phyloP scores from a whole-genome alignment of 345 rosid species.

The Salix purpurea region DNA sequence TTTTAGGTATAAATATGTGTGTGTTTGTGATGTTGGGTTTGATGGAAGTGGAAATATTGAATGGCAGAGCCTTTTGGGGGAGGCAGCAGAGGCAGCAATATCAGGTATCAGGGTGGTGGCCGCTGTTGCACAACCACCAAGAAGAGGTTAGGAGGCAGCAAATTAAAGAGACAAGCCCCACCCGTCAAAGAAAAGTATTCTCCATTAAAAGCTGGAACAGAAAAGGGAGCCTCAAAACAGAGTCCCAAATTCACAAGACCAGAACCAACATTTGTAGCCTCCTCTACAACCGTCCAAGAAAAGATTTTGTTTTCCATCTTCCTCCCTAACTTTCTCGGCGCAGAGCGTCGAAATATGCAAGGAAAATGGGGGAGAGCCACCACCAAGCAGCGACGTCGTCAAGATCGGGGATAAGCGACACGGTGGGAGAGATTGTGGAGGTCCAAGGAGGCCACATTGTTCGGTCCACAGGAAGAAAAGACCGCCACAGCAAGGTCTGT shows the following conservation, averaged over 20 bases:
- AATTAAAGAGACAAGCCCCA: conserved; percentile 12
- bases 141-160: conserved; percentile 26
- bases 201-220: conserved; percentile 53
- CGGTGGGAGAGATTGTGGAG: conserved; percentile 73
- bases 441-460: conserved; percentile 98
- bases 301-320: conserved; percentile 22
- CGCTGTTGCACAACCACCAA: conserved; percentile 38
- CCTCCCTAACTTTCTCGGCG: conserved; percentile 34
- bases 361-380: conserved; percentile 46
- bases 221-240: conserved; percentile 42
- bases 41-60: conserved; percentile 46
- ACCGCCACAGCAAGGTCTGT: conserved; percentile 91
- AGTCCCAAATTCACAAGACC: conserved; percentile 19
- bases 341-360: conserved; percentile 42
- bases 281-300: conserved; percentile 22
- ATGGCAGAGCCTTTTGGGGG: conserved; percentile 47
- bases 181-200: conserved; percentile 16
- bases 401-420: conserved; percentile 48
- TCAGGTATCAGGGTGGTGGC: conserved; percentile 43
- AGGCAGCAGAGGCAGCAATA: conserved; percentile 24
- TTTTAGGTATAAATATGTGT: neutral
- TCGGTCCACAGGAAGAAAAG: conserved; percentile 74
- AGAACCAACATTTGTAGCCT: conserved; percentile 14
- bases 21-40: conserved; percentile 8
- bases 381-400: conserved; percentile 48